A percentile compares a stretch with the other conserved stretches of the same genome.
Evolutionary conservation across 345 rosid species (phyloP).

Genomic region (Pugionium cornutum): DNA sequence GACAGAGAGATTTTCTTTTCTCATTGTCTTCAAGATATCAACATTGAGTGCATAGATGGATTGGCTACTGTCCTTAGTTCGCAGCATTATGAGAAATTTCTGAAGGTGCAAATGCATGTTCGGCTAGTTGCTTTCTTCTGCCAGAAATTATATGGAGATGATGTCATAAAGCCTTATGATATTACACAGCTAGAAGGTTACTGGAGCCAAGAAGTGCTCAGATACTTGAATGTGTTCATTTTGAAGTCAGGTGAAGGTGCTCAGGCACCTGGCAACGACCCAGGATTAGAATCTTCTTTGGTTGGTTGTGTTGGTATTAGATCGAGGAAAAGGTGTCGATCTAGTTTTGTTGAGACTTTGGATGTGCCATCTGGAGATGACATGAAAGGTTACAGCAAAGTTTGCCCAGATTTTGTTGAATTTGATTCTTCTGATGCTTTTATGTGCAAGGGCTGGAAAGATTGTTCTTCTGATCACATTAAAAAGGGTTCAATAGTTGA

Average conservation of each 20-base stretch:
- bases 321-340: conserved; percentile 50
- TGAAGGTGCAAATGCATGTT: conserved; percentile 39
- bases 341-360: not conserved
- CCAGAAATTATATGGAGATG: conserved; percentile 59
- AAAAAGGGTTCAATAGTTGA: conserved; percentile 66
- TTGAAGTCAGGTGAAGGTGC: conserved; percentile 37
- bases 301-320: conserved; percentile 43
- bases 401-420: conserved; percentile 23
- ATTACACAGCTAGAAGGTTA: conserved; percentile 69
- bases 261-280: conserved; percentile 27
- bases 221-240: conserved; percentile 37
- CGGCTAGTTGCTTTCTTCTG: conserved; percentile 60
- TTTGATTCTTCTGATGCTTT: conserved; percentile 30
- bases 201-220: conserved; percentile 68
- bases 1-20: conserved; percentile 87
- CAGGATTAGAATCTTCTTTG: conserved; percentile 32
- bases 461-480: conserved; percentile 31
- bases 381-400: conserved; percentile 35
- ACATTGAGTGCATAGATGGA: conserved; percentile 85
- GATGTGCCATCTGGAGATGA: conserved; percentile 9
- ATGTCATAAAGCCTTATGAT: conserved; percentile 63
- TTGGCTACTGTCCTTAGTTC: conserved; percentile 80
- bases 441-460: conserved; percentile 26
- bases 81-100: conserved; percentile 59
- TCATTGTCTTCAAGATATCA: conserved; percentile 85